Conservation (phyloP, 768 basidiomycete genomes). For the Amanita pallidorosea region DNA sequence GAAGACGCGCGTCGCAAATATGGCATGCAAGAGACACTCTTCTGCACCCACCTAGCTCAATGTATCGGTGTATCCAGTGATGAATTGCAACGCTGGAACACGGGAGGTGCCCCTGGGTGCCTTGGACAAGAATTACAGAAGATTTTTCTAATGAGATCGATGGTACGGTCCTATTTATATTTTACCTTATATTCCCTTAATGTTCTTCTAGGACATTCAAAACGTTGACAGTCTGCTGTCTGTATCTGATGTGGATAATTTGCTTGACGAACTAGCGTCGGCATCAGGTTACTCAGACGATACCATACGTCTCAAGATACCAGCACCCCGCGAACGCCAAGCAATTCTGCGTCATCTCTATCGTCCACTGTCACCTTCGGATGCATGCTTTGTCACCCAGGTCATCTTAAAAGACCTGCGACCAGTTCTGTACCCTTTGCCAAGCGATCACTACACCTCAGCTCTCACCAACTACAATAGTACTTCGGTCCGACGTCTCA, state of each 20-base stretch:
- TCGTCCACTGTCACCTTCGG: conserved; percentile 44
- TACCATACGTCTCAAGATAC: conserved; percentile 27
- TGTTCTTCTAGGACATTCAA: neutral
- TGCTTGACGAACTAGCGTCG: conserved; percentile 69
- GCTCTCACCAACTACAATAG: conserved; percentile 48
- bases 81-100: conserved; percentile 27
- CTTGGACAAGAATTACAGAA: conserved; percentile 56
- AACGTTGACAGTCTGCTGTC: conserved; percentile 20
- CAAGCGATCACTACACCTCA: conserved; percentile 34
- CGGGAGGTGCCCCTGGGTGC: conserved; percentile 43
- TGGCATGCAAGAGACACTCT: conserved; percentile 55
- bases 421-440: conserved; percentile 65
- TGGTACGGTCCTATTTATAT: conserved; percentile 8
- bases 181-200: conserved; percentile 15
- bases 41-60: conserved; percentile 41
- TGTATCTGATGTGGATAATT: conserved; percentile 43
- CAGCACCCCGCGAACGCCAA: conserved; percentile 19
- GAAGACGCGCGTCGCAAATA: conserved; percentile 64
- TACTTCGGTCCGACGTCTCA: conserved; percentile 43
- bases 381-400: conserved; percentile 67
- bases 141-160: conserved; percentile 19
- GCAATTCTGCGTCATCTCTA: conserved; percentile 47
- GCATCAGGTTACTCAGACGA: conserved; percentile 49
- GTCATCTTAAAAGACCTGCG: conserved; percentile 83
- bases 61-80: conserved; percentile 28